Conservation (phyloP, 1,284 basidiomycete genomes). For the Moesziomyces sp. region DNA sequence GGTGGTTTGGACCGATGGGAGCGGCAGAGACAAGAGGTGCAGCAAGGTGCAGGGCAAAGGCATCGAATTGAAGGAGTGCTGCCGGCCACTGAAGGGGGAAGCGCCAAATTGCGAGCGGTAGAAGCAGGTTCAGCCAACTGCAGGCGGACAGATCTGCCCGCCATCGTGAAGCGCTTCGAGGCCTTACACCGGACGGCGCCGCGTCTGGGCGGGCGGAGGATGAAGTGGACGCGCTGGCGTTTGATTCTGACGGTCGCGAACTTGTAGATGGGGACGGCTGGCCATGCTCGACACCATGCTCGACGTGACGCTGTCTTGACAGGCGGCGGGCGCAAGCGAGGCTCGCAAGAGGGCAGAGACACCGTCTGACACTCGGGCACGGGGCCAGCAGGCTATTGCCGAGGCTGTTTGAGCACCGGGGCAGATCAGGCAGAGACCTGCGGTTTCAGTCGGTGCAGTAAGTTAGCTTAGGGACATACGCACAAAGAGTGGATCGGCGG, state of each 20-base stretch:
- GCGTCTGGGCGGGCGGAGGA: not conserved
- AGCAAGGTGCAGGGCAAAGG: constrained; percentile 3
- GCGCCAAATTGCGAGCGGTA: constrained; percentile 2
- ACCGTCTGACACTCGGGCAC: not conserved
- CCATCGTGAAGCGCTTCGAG: not conserved
- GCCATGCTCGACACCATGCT: not conserved
- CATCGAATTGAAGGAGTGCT: constrained; percentile 6
- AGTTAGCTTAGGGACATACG: no score
- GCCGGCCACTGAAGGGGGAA: not conserved
- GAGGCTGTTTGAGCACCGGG: not conserved
- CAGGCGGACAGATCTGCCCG: not conserved
- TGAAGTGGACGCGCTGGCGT: not conserved
- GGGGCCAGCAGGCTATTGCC: not conserved
- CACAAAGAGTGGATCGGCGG: not conserved
- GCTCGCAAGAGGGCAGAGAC: not conserved
- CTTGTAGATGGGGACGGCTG: no score
- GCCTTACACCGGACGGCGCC: no score
- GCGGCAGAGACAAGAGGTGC: constrained; percentile 10
- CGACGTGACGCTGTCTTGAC: not conserved
- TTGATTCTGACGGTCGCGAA: not conserved
- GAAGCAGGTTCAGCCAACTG: not conserved
- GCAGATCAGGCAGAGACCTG: not conserved
- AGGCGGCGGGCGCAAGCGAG: not conserved
- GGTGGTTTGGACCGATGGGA: not conserved
- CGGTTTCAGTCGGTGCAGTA: not conserved